Conservation (phyloP, 257 asterid genomes). For the Osmanthus fragrans region DNA sequence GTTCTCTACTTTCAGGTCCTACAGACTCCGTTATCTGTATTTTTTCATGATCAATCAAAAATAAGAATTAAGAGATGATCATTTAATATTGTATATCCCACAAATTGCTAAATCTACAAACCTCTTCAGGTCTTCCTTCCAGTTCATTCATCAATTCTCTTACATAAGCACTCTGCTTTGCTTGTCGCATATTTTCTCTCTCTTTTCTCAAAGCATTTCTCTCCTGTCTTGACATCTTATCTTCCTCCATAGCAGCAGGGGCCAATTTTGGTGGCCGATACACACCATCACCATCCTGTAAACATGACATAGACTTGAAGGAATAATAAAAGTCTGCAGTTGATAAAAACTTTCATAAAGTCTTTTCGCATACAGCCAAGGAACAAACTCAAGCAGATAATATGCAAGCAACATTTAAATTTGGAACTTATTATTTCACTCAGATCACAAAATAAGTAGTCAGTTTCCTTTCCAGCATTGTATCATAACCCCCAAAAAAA, state of each 20-base stretch:
- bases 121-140: constrained; percentile 95
- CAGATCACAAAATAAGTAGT: background rate
- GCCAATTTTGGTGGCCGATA: constrained; percentile 76
- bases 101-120: constrained; percentile 26
- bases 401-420: background rate
- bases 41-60: constrained; percentile 16
- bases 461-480: background rate
- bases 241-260: constrained; percentile 66
- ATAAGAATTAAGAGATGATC: constrained; percentile 16
- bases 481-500: background rate
- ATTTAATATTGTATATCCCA: background rate
- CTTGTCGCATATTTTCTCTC: constrained; percentile 38
- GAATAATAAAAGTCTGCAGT: background rate
- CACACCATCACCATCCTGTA: constrained; percentile 63
- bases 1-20: constrained; percentile 74
- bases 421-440: background rate
- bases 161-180: constrained; percentile 56
- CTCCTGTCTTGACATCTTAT: constrained; percentile 62
- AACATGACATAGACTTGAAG: background rate
- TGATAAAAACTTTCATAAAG: background rate
- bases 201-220: constrained; percentile 75
- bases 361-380: background rate
- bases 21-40: constrained; percentile 64
- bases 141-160: constrained; percentile 64
- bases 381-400: background rate